Percentiles rank a stretch among this genome's conserved stretches.
phyloP scores from a whole-genome alignment of 2,329 filamentous ascomycete genomes.

The Mycosphaerelloides madeirae region DNA sequence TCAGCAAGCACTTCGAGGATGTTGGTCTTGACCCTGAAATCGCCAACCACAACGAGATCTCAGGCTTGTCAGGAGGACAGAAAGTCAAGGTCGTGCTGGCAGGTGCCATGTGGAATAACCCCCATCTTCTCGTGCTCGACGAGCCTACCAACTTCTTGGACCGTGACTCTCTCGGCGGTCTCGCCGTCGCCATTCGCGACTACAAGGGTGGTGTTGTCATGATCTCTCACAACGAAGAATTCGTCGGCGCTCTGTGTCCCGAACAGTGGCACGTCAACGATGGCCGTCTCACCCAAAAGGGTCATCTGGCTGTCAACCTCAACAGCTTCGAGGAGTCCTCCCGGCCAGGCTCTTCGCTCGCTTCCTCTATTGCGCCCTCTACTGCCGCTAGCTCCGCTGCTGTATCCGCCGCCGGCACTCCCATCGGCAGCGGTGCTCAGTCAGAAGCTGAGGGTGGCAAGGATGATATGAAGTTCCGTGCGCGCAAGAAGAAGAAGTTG shows the following conservation, averaged over 20 bases:
- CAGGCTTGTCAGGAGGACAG: constrained; percentile 89
- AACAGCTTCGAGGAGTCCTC: constrained; percentile 86
- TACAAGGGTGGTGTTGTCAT: constrained; percentile 98
- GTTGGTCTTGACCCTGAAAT: constrained; percentile 95
- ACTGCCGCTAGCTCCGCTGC: constrained; percentile 55
- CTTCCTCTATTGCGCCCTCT: constrained; percentile 59
- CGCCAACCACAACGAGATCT: constrained; percentile 97
- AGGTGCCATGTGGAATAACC: constrained; percentile 73
- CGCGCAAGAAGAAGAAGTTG: constrained; percentile 97
- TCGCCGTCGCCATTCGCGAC: constrained; percentile 95
- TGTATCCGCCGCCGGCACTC: constrained; percentile 31
- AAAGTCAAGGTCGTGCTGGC: constrained; percentile 99
- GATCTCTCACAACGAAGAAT: constrained; percentile 99
- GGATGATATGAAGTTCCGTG: constrained; percentile 77
- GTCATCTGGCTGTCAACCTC: constrained; percentile 65
- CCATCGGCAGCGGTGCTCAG: constrained; percentile 29
- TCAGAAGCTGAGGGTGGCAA: constrained; percentile 71
- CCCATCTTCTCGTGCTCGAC: constrained; percentile 92
- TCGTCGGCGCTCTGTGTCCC: constrained; percentile 88
- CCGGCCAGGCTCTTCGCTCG: constrained; percentile 62
- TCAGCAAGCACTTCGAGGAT: constrained; percentile 97
- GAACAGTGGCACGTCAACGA: constrained; percentile 95
- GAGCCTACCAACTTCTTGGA: constrained; percentile 99
- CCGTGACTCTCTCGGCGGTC: constrained; percentile 89
- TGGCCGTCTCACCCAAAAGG: constrained; percentile 80